A percentile compares a stretch with the other conserved stretches of the same genome.
These are phyloP conservation scores for Neophaeococcomyces aloes DNA, from an alignment of 2,329 filamentous ascomycete genomes.

Conservation along the genomic window DNA sequence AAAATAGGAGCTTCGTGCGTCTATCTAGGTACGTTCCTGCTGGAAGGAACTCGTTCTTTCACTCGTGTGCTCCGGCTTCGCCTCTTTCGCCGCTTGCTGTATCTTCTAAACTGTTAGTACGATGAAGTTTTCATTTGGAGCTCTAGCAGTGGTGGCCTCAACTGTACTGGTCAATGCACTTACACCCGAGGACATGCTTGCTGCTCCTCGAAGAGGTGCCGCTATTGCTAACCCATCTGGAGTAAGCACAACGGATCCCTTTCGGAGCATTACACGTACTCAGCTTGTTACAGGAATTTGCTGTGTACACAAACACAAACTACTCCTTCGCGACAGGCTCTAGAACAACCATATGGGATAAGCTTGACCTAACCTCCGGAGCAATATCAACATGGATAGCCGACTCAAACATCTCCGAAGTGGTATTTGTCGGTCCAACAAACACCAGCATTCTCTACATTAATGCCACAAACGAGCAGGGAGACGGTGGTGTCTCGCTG, in stretches of 20 bases:
- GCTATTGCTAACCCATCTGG: conserved; percentile 32
- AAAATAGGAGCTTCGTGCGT: background rate
- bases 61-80: background rate
- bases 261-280: conserved; percentile 2
- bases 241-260: conserved; percentile 23
- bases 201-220: conserved; percentile 29
- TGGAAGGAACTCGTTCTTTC: background rate
- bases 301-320: conserved; percentile 50
- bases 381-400: conserved; percentile 56
- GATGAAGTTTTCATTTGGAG: background rate
- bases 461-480: conserved; percentile 35
- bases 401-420: conserved; percentile 55
- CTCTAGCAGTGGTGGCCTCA: conserved; percentile 13
- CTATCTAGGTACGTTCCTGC: too few species aligned
- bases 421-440: conserved; percentile 62
- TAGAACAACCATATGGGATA: conserved; percentile 53
- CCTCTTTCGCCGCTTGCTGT: background rate
- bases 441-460: conserved; percentile 51
- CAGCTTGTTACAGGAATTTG: conserved; percentile 29
- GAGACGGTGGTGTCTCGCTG: conserved; percentile 31
- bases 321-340: conserved; percentile 72
- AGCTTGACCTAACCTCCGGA: conserved; percentile 59
- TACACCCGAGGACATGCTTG: conserved; percentile 27
- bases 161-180: conserved; percentile 20
- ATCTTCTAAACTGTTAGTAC: background rate